phyloP scores from a whole-genome alignment of 108 stramenopile genomes.

The Nannochloropsis gaditana region DNA sequence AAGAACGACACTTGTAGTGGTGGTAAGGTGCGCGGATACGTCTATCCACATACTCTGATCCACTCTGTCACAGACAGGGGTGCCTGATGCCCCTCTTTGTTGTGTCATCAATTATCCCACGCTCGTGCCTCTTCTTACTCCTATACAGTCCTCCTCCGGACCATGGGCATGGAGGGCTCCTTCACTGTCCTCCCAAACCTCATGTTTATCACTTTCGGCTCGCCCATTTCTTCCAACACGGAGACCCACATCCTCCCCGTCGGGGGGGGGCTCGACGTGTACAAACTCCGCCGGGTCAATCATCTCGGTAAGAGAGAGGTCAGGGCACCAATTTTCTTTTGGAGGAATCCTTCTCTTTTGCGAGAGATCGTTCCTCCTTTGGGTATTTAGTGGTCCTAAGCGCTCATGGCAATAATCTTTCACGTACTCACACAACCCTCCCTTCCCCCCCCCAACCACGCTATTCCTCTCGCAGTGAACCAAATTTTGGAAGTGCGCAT shows the following conservation, averaged over 20 bases:
- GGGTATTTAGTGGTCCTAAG: too few relatives aligned
- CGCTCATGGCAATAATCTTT: too few relatives aligned
- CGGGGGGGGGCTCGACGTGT: neutral
- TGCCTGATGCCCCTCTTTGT: neutral
- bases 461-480: neutral
- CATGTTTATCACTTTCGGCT: neutral
- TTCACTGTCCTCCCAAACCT: neutral
- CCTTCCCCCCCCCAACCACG: neutral
- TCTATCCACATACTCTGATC: too few relatives aligned
- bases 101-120: neutral
- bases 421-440: too few relatives aligned
- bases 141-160: neutral
- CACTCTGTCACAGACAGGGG: too few relatives aligned
- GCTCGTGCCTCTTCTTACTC: neutral
- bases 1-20: too few relatives aligned
- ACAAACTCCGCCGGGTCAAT: neutral
- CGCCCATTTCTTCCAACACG: neutral
- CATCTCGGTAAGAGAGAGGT: neutral
- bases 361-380: too few relatives aligned
- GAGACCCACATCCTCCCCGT: neutral
- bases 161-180: neutral
- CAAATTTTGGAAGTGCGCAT: neutral
- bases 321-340: too few relatives aligned
- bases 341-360: too few relatives aligned
- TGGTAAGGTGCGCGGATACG: too few relatives aligned